Conservation (phyloP, 1,139 yeast species). For the Meyerozyma carpophila region DNA sequence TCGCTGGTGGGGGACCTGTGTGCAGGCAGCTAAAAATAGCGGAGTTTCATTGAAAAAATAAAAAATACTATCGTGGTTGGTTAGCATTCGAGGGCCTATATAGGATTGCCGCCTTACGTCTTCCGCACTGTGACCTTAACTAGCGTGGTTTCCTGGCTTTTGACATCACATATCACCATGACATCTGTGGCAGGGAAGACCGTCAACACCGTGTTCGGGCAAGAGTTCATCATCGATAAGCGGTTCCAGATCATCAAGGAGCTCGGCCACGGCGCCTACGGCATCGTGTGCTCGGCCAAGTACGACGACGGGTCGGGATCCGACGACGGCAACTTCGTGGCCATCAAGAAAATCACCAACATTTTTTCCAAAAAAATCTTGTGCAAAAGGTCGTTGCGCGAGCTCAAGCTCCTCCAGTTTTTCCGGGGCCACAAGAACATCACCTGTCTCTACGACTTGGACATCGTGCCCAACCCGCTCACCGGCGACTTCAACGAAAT, state of each 20-base stretch:
- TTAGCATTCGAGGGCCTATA: background rate
- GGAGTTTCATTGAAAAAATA: background rate
- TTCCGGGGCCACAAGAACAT: conserved; percentile 92
- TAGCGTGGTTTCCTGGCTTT: no score
- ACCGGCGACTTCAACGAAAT: conserved; percentile 80
- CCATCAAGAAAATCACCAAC: conserved; percentile 91
- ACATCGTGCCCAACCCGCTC: conserved; percentile 72
- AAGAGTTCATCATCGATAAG: conserved; percentile 83
- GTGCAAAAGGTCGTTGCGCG: conserved; percentile 86
- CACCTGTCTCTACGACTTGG: conserved; percentile 89
- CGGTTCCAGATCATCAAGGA: conserved; percentile 83
- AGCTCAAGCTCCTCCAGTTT: conserved; percentile 79
- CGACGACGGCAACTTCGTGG: conserved; percentile 49
- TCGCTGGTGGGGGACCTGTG: no score
- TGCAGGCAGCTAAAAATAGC: background rate
- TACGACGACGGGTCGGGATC: conserved; percentile 61
- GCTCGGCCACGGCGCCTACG: conserved; percentile 96
- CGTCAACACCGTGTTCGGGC: conserved; percentile 67
- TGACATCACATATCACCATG: background rate
- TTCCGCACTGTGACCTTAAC: background rate
- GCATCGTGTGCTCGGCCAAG: conserved; percentile 89
- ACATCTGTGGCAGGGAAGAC: conserved; percentile 12
- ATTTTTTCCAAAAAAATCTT: conserved; percentile 83
- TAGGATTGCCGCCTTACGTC: background rate
- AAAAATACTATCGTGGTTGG: background rate